Evolutionary conservation across 2,329 filamentous ascomycete genomes (phyloP), one percentile per base, ranked within the genome.

Genomic region (Beauveria pseudobassiana): DNA sequence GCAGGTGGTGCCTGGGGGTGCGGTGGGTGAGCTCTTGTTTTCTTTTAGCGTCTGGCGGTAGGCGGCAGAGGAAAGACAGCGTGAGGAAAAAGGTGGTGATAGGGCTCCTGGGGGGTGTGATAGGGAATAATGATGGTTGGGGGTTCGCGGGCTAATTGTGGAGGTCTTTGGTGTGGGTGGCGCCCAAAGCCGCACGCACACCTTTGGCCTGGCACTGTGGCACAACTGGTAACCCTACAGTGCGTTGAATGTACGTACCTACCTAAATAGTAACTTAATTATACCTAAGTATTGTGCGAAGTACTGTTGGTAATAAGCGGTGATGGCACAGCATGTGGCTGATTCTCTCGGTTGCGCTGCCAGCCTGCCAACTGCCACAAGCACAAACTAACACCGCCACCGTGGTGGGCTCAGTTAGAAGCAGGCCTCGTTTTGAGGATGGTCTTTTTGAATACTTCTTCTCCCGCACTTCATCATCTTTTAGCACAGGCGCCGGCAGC

Each of bases 21-120:
- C 28, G 49, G 51, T 54, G 52, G 52, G 42, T 22, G 48, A 28
- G 20, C 30, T 34, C 40, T n/a, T 55, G 56, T 59, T 40, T 59
- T 34, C 42, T 59, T 59, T 59, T 51, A 59, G 56, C 56, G 56
- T 50, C 16, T 42, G 20, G 56, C 56, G 56, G 56, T 16, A 59
- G 34, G 45, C 55, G 55, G 55, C 43, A 58, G 55, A 14, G 42
- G 43, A 8, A 28, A 57, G 43, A 55, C 52, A 28, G 12, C 45
- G 45, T 24, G 43, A 48, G 30, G 30, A 1, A 16, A 43, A n/a
- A 24, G 30, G 34, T 40, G 30, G 34, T 38, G 40, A 24, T 45
- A 45, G 40, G 22, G 40, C 53, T 45, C 20, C 34, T 9, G 51
- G 38, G 38, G 34, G 14, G 51, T 26, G 51, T 12, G 38, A 16